Base-by-base conservation (phyloP, 768 basidiomycete genomes). In the Boletus tylopilopsis region DNA sequence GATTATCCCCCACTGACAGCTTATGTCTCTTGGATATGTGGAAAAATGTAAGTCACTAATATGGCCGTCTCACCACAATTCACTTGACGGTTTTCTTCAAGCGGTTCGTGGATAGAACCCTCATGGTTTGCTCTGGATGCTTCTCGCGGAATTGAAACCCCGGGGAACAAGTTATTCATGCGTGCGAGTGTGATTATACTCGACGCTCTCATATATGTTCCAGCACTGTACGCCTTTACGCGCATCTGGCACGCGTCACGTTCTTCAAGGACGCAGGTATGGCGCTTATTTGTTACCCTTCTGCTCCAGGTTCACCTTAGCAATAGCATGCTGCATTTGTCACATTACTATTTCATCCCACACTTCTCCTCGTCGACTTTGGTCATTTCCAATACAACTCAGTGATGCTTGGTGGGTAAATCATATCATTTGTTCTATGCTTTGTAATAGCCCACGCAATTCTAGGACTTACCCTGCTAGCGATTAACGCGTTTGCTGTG, bases 371-470 rank as follows among this genome's bases (percentile, higher is more conserved):
- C 18, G 78, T 95, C 45, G 95, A 96, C 68, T 88, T 85, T 63
- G 93, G 95, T 0, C 94, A 97, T 64, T 95, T 95, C 60, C 94
- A 98, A 69, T 96, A 93, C 66, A 97, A 96, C 63, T 87, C 88
- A 2, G 80, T 94, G 55, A 94, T 95, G 90, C 82, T 97, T 41
- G 94, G 88, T 80, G 60, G 58, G 72, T 71, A 22, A 33, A 19
- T 54, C 63, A 0, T 45, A 23, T 34, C 10, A 10, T 11, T 12
- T 15, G 11, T 25, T 2, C 34, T 47, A n/a, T 8, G n/a, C n/a
- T n/a, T n/a, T 30, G 15, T 19, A 21, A 42, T 43, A 2, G n/a
- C n/a, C n/a, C n/a, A n/a, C 12, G n/a, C 40, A 2, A 39, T 22
- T 25, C 10, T 49, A 89, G 87, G 89, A 3, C 72, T 92, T 27